Evolutionary conservation across 1,139 yeast genomes (phyloP), one percentile per base, ranked within the genome.

Genomic region (Nakaseomyces nivariensis): DNA sequence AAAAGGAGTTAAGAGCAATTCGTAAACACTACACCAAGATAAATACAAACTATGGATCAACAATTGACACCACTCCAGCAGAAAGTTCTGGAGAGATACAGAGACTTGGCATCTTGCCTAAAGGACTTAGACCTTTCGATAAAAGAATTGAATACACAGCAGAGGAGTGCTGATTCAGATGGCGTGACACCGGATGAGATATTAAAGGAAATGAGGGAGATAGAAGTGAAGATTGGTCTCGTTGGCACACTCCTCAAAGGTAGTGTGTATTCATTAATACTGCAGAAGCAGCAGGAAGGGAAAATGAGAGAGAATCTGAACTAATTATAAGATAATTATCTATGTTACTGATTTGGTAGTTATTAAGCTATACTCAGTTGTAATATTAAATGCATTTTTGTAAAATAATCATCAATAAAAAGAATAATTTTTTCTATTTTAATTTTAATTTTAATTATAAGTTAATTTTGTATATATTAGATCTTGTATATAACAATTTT

Each of bases 211-310:
- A 57, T 82, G 57, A 68, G 86, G 42, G 76, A 72, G 43, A 69
- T 83, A 48, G 89, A 83, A 62, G 73, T 77, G 54, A 79, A 81
- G 55, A 70, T 82, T n/a, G 81, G 82, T 0, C 67, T 82, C 51
- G 79, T 82, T 4, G 79, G 83, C 49, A 82, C 87, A 0, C 66
- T 80, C 43, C 79, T 82, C 68, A 81, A 81, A 56, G 82, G 85
- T 6, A 83, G 88, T 13, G 87, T 82, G 1, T 82, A 82, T 61
- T 77, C 82, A 5, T 63, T 76, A 55, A 77, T 73, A 55, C 62
- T 71, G 55, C 79, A 74, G 66, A 58, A 66, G 41, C 58, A 55
- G 42, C 56, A 56, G 50, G 52, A 59, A 46, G 47, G 54, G 42
- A 38, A 38, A 38, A 5, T 5, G 13, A 17, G 29, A 17, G 22